Conservation (phyloP, 768 basidiomycete genomes). For the Tylopilus subfusipes region DNA sequence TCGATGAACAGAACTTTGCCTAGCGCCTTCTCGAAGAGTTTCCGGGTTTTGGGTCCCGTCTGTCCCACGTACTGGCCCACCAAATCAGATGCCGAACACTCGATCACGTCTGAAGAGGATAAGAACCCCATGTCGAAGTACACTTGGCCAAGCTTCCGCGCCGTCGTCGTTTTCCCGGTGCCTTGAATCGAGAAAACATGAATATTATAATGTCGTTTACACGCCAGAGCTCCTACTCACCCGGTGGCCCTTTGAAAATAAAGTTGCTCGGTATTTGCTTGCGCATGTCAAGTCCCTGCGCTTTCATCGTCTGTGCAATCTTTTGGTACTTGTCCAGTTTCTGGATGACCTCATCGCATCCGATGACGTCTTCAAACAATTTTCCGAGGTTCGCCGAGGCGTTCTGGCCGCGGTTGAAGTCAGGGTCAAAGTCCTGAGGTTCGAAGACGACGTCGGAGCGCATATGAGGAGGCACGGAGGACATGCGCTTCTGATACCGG, state of each 20-base stretch:
- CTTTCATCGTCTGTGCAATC: conserved; percentile 43
- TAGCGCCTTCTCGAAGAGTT: conserved; percentile 59
- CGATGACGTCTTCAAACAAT: conserved; percentile 62
- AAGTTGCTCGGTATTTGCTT: conserved; percentile 61
- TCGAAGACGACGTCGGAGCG: conserved; percentile 33
- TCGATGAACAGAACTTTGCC: conserved; percentile 70
- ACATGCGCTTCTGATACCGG: conserved; percentile 42
- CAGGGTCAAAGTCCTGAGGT: conserved; percentile 58
- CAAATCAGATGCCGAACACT: conserved; percentile 68
- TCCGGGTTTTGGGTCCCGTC: conserved; percentile 62
- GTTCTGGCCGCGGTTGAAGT: conserved; percentile 47
- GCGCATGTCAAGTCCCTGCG: conserved; percentile 40
- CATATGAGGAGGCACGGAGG: conserved; percentile 17
- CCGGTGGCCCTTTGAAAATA: conserved; percentile 71
- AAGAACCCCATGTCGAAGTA: conserved; percentile 63
- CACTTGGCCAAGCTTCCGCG: conserved; percentile 59
- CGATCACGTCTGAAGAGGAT: conserved; percentile 49
- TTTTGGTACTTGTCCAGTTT: conserved; percentile 52
- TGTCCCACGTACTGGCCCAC: conserved; percentile 70
- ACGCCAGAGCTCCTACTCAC: conserved; percentile 28
- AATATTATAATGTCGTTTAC: neutral
- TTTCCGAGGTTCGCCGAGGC: conserved; percentile 50
- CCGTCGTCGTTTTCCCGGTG: conserved; percentile 62
- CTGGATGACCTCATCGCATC: conserved; percentile 50
- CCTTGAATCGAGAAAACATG: conserved; percentile 33